These are phyloP conservation scores for Monosporascus sp. DNA, from an alignment of 2,329 filamentous ascomycete species.

Conservation along the genomic window DNA sequence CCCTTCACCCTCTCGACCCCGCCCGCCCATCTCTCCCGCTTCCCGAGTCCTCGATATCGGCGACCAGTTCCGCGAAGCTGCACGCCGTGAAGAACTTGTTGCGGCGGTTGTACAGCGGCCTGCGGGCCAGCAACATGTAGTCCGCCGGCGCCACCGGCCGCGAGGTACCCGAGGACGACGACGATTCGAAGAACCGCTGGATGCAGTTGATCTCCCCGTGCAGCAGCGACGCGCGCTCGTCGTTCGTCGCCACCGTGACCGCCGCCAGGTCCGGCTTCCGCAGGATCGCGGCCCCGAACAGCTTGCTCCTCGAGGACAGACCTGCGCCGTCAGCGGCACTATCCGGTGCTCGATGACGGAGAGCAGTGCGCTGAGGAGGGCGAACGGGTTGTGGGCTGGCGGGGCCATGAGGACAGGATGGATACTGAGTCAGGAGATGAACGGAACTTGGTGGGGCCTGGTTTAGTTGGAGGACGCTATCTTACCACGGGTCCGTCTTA, in stretches of 20 bases:
- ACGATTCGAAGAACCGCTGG: conserved; percentile 45
- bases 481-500: too few species aligned
- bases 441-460: too few species aligned
- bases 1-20: conserved; percentile 45
- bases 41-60: conserved; percentile 28
- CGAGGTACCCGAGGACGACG: conserved; percentile 25
- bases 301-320: conserved; percentile 47
- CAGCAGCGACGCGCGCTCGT: conserved; percentile 48
- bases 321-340: conserved; percentile 45
- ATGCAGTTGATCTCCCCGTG: conserved; percentile 58
- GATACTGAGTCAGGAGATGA: too few species aligned
- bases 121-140: conserved; percentile 42
- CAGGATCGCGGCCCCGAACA: conserved; percentile 53
- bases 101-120: conserved; percentile 46
- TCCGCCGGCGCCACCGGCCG: conserved; percentile 18
- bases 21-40: conserved; percentile 24
- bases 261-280: conserved; percentile 33
- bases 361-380: conserved; percentile 36
- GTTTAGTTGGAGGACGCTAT: too few species aligned
- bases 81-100: conserved; percentile 50
- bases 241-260: conserved; percentile 48
- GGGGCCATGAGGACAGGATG: too few species aligned
- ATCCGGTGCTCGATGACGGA: conserved; percentile 38
- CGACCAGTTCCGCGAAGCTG: conserved; percentile 36
- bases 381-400: conserved; percentile 14